Evolutionary conservation across 108 stramenopile genomes (phyloP).

Genomic region (Pseudonitzschia delicatissima): DNA sequence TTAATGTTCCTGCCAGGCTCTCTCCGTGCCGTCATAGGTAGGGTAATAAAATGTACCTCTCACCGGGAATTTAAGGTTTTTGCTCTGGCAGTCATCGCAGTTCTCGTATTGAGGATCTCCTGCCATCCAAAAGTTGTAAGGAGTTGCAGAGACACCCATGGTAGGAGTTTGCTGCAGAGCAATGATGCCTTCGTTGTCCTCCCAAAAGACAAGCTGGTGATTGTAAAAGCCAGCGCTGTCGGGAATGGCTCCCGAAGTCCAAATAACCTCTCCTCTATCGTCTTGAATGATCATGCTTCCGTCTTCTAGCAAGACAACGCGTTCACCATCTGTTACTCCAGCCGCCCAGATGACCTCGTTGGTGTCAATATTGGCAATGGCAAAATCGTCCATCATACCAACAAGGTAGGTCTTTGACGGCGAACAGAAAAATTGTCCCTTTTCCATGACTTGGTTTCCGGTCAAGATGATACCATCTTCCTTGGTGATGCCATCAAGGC

Average conservation of each 20-base stretch:
- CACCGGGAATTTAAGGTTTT: conserved; percentile 10
- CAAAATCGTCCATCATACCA: conserved; percentile 12
- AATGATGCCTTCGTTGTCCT: not conserved
- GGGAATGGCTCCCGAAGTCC: conserved; percentile 8
- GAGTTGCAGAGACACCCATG: not conserved
- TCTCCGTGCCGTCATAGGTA: conserved; percentile 12
- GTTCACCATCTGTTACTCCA: not conserved
- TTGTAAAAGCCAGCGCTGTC: not conserved
- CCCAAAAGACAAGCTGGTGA: not conserved
- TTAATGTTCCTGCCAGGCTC: conserved; percentile 13
- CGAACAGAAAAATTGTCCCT: conserved; percentile 7
- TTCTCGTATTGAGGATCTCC: not conserved
- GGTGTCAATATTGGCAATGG: not conserved
- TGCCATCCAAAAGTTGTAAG: conserved; percentile 14
- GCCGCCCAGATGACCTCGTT: conserved; percentile 5
- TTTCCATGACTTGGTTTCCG: not conserved
- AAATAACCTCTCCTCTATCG: conserved; percentile 14
- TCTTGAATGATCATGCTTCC: not conserved
- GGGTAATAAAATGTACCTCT: conserved; percentile 21
- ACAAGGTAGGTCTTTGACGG: conserved; percentile 7
- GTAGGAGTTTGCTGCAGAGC: conserved; percentile 5
- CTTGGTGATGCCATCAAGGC: not conserved
- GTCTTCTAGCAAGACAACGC: not conserved
- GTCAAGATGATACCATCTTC: conserved; percentile 4
- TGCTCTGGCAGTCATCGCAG: not conserved